phyloP scores from a whole-genome alignment of 306 rosid genomes.

The Arachis stenosperma region DNA sequence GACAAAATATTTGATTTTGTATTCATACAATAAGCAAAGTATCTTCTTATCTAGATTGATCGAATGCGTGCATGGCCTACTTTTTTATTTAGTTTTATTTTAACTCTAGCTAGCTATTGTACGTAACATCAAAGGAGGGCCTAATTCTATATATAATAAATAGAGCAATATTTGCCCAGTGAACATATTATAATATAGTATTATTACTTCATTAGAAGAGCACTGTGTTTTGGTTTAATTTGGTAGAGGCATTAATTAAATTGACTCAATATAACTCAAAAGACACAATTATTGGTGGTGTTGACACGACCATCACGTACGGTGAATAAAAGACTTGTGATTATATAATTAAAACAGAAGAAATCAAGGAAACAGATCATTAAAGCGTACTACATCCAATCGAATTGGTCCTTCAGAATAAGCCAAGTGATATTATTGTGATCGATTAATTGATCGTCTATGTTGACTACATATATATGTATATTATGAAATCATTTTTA shows the following conservation, averaged over 20 bases:
- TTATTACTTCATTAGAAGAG: not conserved
- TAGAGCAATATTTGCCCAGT: conserved; percentile 10
- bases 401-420: conserved; percentile 1
- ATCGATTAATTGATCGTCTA: conserved; percentile 10
- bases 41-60: conserved; percentile 51
- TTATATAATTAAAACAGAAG: too few relatives aligned
- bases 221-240: not conserved
- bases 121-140: conserved; percentile 16
- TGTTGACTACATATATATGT: not conserved
- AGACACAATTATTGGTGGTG: conserved; percentile 5
- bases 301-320: conserved; percentile 6
- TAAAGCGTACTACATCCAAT: conserved; percentile 23
- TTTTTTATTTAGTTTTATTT: conserved; percentile 38
- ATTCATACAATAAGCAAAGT: conserved; percentile 62
- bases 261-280: not conserved
- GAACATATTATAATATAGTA: conserved; percentile 19
- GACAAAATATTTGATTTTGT: conserved; percentile 49
- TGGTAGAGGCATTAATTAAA: conserved; percentile 14
- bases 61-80: conserved; percentile 56
- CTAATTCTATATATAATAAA: not conserved
- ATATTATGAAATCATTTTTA: conserved; percentile 29
- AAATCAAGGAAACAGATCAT: not conserved
- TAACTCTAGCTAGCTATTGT: conserved; percentile 5
- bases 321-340: too few relatives aligned
- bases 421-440: conserved; percentile 13